Base-by-base conservation (phyloP, 2,329 filamentous ascomycete species). In the Pseudomassariella vexata region DNA sequence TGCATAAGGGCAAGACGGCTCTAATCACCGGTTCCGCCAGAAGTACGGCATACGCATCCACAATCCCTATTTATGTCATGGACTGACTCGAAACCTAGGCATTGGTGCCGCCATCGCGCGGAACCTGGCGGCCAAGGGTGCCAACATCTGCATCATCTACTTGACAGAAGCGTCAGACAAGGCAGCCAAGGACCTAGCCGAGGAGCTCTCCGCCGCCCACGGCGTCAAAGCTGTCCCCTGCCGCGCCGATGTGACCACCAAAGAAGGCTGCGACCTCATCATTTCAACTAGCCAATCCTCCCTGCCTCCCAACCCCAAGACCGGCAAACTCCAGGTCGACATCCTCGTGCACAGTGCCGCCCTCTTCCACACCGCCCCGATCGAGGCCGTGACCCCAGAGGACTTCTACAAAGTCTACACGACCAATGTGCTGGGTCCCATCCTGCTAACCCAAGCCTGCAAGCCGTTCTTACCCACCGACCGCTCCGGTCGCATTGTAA, bases 241-340 rank as follows among this genome's bases (percentile, higher is more conserved):
- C 7, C 76, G 79, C 52, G 78, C 79, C 20, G 77, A 82, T 54
- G 70, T 84, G 48, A 66, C 68, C 41, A 66, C 68, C 11, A 64
- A 73, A 27, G 66, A 65, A 15, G 70, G 70, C 6, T 73, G 70
- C 3, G 61, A 65, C 5, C 60, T 67, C 34, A 50, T 83, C 37
- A 56, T 66, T 19, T 60, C 73, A 40, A 73, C 80, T 52, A 58
- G 40, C 35, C 42, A 68, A 30, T 54, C 64, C 34, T 64, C 66
- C n/a, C 58, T 37, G 28, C 42, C 46, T 4, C 25, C 30, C 11
- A 60, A 60, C 36, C 61, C 63, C 8, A 66, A 69, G 50, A 65
- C 62, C 16, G 55, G 56, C 28, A 63, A 63, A 34, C 63, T 75
- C 38, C 65, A 70, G 45, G 55, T 76, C 40, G 68, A 73, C 46